phyloP scores from a whole-genome alignment of 306 rosid species.

The Fragaria iinumae region DNA sequence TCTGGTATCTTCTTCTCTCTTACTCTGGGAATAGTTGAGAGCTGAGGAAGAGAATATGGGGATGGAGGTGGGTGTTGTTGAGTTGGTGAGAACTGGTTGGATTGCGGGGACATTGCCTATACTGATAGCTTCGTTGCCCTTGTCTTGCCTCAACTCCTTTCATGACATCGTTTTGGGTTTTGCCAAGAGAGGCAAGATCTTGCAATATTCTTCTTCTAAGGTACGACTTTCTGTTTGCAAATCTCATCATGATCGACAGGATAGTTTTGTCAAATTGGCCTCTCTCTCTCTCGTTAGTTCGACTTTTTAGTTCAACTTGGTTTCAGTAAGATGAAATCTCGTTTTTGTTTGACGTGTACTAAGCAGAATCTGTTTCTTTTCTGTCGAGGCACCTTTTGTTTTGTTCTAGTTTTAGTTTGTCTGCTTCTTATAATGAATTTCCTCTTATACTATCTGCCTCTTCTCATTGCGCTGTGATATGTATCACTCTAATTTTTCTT shows the following conservation, averaged over 20 bases:
- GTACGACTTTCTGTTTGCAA: constrained; percentile 20
- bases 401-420: neutral
- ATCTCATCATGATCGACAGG: too few relatives aligned
- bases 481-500: neutral
- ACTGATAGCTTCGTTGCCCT: constrained; percentile 57
- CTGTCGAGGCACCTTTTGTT: neutral
- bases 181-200: constrained; percentile 72
- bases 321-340: neutral
- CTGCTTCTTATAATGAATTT: neutral
- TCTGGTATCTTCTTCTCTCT: neutral
- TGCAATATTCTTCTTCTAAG: constrained; percentile 58
- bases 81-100: constrained; percentile 64
- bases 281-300: too few relatives aligned
- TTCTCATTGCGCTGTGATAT: neutral
- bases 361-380: too few relatives aligned
- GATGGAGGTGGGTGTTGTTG: constrained; percentile 51
- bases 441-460: neutral
- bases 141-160: constrained; percentile 38
- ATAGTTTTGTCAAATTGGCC: too few relatives aligned
- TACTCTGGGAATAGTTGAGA: neutral
- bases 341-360: neutral
- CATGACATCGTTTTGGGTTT: constrained; percentile 42
- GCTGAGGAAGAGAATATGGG: neutral
- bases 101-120: constrained; percentile 60
- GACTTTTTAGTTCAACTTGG: neutral